Base-by-base conservation (phyloP, 75 land plant genomes). In the Selaginella tamariscina region DNA sequence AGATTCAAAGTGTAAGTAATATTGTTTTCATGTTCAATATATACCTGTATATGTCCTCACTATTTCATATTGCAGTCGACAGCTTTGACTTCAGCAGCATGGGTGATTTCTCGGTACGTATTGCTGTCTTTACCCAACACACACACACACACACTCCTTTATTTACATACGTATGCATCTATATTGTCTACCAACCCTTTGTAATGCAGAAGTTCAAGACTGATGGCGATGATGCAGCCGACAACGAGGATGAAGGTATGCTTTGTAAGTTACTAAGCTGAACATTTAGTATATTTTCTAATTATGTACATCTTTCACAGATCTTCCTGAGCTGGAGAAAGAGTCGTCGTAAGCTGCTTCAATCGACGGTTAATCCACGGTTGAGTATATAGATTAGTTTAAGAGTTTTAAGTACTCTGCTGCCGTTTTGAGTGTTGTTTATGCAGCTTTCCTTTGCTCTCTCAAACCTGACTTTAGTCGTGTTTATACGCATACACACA, bases 51-150 rank as follows among this genome's bases (percentile, higher is more conserved):
- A 0, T 71, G 15, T 24, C 27, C 27, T 0, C 0, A 44, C 11
- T 62, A 33, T 33, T 27, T 65, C 1, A 2, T 15, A 13, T 69
- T 39, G 83, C 83, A 71, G 68, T 75, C 27, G 81, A 68, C 66
- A 86, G 78, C 56, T 1, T 77, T 64, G 88, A 84, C 71, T 56
- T 87, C 60, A 86, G 90, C 30, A 85, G 90, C 56, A 88, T 86
- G 93, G 93, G 56, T 18, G 67, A 82, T 75, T 83, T 83, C 68
- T 83, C 90, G 69, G 93, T 86, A 82, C 57, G 83, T 23, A 24
- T 11, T 71, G 67, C 55, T 54, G 15, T 57, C 27, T 30, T 22
- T 27, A 64, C 15, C 5, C 29, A 20, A 1, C 55, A 1, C 13
- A 9, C 32, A 30, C 29, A 31, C 31, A 24, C 32, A 15, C 72